A percentile compares a stretch with the other conserved stretches of the same genome.
These are phyloP conservation scores for Stropharia rugosoannulata DNA, from an alignment of 768 basidiomycete genomes.

Conservation along the genomic window DNA sequence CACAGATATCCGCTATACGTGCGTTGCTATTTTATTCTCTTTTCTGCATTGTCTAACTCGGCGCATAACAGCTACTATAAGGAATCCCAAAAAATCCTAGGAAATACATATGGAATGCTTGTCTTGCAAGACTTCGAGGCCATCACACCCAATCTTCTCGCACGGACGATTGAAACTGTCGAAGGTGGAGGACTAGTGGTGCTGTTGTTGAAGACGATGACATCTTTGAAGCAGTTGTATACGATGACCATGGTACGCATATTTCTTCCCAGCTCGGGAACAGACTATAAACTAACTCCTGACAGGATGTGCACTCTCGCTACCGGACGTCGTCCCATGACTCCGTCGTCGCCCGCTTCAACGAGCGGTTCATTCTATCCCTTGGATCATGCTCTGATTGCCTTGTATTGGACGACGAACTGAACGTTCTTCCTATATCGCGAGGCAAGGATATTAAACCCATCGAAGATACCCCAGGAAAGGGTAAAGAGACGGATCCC, in stretches of 20 bases:
- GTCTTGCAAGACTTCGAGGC: conserved; percentile 98
- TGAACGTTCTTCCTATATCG: conserved; percentile 96
- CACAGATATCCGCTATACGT: conserved; percentile 99
- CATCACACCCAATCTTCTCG: conserved; percentile 94
- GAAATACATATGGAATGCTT: conserved; percentile 97
- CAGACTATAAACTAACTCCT: neutral
- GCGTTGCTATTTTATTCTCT: conserved; percentile 29
- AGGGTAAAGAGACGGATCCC: conserved; percentile 31
- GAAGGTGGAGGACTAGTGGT: conserved; percentile 93
- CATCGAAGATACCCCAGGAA: conserved; percentile 41
- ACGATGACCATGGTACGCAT: conserved; percentile 77
- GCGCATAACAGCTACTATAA: conserved; percentile 79
- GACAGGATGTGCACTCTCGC: conserved; percentile 92
- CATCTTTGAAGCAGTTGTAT: conserved; percentile 87
- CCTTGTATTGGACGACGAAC: conserved; percentile 93
- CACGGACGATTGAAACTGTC: conserved; percentile 96
- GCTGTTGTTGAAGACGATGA: conserved; percentile 92
- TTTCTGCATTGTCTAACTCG: neutral
- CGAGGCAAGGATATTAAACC: conserved; percentile 90
- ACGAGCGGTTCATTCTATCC: conserved; percentile 98
- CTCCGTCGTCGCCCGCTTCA: conserved; percentile 90
- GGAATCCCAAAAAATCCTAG: conserved; percentile 94
- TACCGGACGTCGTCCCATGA: conserved; percentile 93
- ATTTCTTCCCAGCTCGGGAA: neutral
- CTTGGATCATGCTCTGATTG: conserved; percentile 92